Percentiles rank a stretch among this genome's conserved stretches.
Evolutionary conservation across 768 basidiomycete species (phyloP).

Genomic region (Lentinula aciculospora): DNA sequence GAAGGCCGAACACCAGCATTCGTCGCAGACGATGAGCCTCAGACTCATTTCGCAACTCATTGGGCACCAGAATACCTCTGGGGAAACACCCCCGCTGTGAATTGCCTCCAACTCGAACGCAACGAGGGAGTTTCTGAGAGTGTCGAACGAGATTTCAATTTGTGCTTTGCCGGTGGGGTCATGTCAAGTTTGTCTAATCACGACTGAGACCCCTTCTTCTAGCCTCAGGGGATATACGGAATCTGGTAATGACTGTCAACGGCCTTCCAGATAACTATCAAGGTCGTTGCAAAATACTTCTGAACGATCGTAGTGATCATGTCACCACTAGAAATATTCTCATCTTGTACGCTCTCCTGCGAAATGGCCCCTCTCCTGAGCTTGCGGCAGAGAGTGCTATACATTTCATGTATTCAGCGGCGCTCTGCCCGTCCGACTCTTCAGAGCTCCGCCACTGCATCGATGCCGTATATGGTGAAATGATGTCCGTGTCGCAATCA

Average conservation of each 20-base stretch:
- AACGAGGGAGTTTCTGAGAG: conserved; percentile 19
- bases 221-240: conserved; percentile 48
- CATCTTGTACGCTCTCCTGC: conserved; percentile 35
- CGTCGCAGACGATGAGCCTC: not conserved
- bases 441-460: conserved; percentile 8
- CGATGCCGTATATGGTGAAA: not conserved
- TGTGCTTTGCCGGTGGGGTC: conserved; percentile 21
- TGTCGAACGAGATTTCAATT: conserved; percentile 15
- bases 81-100: conserved; percentile 27
- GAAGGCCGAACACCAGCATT: conserved; percentile 18
- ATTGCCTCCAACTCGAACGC: conserved; percentile 19
- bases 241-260: conserved; percentile 37
- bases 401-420: conserved; percentile 44
- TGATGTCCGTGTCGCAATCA: not conserved
- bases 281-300: conserved; percentile 30
- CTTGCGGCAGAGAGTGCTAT: conserved; percentile 36
- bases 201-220: not conserved
- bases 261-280: conserved; percentile 32
- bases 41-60: not conserved
- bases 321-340: conserved; percentile 34
- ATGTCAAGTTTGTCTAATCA: not conserved
- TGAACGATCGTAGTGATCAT: conserved; percentile 32
- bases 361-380: conserved; percentile 19
- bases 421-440: conserved; percentile 29
- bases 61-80: conserved; percentile 16